Base-by-base conservation (phyloP, 768 basidiomycete genomes). In the Lactifluus piperatus region DNA sequence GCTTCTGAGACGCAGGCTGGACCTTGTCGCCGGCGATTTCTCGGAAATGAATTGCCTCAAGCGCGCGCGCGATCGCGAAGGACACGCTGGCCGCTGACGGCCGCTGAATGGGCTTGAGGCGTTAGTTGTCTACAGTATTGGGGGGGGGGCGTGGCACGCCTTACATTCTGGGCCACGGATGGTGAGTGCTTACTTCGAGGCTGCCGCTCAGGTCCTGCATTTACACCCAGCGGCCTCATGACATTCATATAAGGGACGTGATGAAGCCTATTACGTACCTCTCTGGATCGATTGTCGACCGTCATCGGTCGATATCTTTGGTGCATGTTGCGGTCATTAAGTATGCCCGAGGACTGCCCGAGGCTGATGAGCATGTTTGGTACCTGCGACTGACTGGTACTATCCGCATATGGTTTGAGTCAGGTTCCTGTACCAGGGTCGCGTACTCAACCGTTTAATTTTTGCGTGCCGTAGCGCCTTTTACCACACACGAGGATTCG, bases 221-320 rank as follows among this genome's bases (percentile, higher is more conserved):
- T 8, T 30, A n/a, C n/a, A n/a, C 30, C 30, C 30, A 8, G 41
- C 2, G 11, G 10, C 11, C 41, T 8, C 7, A 39, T 43, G 20
- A 20, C 14, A 46, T 16, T 46, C 11, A 4, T 46, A 5, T 26
- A 2, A 77, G 79, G 80, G 83, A 85, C 63, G 69, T 84, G 5
- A 86, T 86, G 83, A 84, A 86, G 66, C 85, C 85, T 0, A 75
- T 85, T 43, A 86, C 82, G 3, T 84, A 84, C 67, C 72, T 85
- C 81, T n/a, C n/a, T n/a, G n/a, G n/a, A n/a, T 16, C 82, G 81
- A 4, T 69, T 85, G 7, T 79, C 80, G 0, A 82, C 76, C 8
- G 82, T 85, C 56, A 77, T 84, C 39, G 74, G 78, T n/a, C 80
- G 81, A 1, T 84, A 84, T 65, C 73, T 82, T 2, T 84, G 81